Percentiles rank a stretch among this genome's conserved stretches.
Evolutionary conservation across 116 monocot genomes (phyloP).

Genomic region (Thalassia testudinum): DNA sequence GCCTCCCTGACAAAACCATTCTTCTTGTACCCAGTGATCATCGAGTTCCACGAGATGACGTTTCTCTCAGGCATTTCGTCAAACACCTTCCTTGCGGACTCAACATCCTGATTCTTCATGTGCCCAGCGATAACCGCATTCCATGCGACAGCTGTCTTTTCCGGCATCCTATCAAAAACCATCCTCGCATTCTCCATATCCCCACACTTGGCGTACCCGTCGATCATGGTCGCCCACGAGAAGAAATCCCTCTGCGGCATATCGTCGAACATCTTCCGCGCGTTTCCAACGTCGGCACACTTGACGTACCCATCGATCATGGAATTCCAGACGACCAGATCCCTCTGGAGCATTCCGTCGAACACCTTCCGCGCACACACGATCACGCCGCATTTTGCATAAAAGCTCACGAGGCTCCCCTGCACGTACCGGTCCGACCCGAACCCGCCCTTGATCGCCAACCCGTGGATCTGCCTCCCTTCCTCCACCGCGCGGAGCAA

Average conservation of each 20-base stretch:
- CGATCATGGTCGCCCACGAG: constrained; percentile 24
- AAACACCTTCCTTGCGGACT: constrained; percentile 29
- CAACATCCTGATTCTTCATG: constrained; percentile 21
- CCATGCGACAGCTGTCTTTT: constrained; percentile 41
- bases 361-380: constrained; percentile 49
- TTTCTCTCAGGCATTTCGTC: constrained; percentile 28
- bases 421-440: constrained; percentile 53
- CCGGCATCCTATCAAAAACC: constrained; percentile 42
- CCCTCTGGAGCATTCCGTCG: constrained; percentile 30
- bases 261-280: constrained; percentile 44
- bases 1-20: constrained; percentile 21
- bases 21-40: constrained; percentile 33
- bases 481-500: constrained; percentile 35
- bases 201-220: constrained; percentile 9
- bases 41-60: constrained; percentile 41
- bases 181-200: constrained; percentile 46
- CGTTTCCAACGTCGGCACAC: constrained; percentile 22
- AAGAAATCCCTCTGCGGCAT: constrained; percentile 52
- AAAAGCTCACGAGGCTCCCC: constrained; percentile 66
- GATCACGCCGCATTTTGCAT: constrained; percentile 55
- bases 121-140: constrained; percentile 35
- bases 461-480: constrained; percentile 49
- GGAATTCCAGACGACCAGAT: constrained; percentile 66
- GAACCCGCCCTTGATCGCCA: constrained; percentile 30
- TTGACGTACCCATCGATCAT: constrained; percentile 42